Evolutionary conservation across 306 rosid species (phyloP), one percentile per base, ranked within the genome.

Genomic region (Lathyrus sativus): DNA sequence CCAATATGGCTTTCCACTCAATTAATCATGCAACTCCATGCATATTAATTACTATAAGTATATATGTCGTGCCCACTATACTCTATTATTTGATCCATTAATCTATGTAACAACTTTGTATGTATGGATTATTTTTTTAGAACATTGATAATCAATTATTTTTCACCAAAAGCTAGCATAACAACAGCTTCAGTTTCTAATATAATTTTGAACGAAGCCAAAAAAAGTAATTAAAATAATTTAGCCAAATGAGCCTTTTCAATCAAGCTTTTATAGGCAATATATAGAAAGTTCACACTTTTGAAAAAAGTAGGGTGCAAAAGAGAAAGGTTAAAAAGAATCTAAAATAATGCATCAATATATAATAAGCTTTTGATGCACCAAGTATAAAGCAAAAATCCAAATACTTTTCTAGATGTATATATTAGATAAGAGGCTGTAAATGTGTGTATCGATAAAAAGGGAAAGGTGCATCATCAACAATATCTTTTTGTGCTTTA

Each of bases 21-120:
- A 81, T 76, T 63, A 39, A 76, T 72, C 61, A 72, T 60, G 57
- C 71, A 50, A 37, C 11, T 13, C 72, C 76, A 68, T 62, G 44
- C 59, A 78, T 54, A 64, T 41, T 62, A 55, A 39, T 22, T 53
- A 68, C 22, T 75, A 29, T 10, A 45, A 28, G 29, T 15, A 38
- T 67, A 29, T 38, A 60, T 51, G 31, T 66, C 57, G 45, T 58
- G 70, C 43, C 58, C 74, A 72, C 71, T 72, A 35, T 35, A 35
- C 13, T 58, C 38, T 54, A 71, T 77, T 57, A 45, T 59, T 65
- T 65, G 43, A 57, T 71, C 42, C 9, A 57, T 58, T 41, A 26
- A 62, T 53, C 46, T 74, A 62, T 59, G 22, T 51, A 68, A 62
- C 10, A 54, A 24, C 67, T 39, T 49, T 7, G 55, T 17, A 48